phyloP scores from a whole-genome alignment of 2,329 filamentous ascomycete species.

The Phialocephala sp. region DNA sequence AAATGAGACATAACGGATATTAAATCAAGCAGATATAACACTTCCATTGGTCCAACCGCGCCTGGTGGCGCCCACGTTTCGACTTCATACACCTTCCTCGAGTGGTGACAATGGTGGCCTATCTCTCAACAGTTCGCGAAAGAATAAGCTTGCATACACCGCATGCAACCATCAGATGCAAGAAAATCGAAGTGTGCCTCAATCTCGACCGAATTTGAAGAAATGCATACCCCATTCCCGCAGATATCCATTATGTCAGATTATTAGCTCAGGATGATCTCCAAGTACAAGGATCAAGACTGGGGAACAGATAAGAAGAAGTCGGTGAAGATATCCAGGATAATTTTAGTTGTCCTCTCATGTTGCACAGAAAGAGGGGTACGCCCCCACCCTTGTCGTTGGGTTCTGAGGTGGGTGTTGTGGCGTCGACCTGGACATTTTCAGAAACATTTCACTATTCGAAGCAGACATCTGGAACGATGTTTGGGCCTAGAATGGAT shows the following conservation, averaged over 20 bases:
- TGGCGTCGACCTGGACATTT: neutral
- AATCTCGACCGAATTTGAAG: neutral
- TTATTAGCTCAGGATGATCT: neutral
- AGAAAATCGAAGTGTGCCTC: neutral
- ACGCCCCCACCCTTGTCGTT: neutral
- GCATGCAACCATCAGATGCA: neutral
- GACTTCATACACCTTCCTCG: neutral
- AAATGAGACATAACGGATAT: neutral
- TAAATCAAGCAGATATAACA: neutral
- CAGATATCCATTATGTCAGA: constrained; percentile 3
- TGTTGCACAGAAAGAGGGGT: neutral
- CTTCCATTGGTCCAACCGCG: neutral
- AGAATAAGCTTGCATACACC: constrained; percentile 5
- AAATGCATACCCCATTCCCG: constrained; percentile 3
- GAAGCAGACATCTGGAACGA: neutral
- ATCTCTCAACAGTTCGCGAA: constrained; percentile 11
- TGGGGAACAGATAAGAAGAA: constrained; percentile 3
- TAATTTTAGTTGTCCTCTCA: neutral
- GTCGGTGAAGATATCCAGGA: constrained; percentile 1
- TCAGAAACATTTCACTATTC: neutral
- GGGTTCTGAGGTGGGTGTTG: neutral
- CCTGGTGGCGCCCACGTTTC: neutral
- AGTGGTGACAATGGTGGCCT: neutral
- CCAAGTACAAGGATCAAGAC: neutral
- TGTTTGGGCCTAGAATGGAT: neutral